phyloP scores from a whole-genome alignment of 2,329 filamentous ascomycete genomes.

The Trichoderma atroviride region DNA sequence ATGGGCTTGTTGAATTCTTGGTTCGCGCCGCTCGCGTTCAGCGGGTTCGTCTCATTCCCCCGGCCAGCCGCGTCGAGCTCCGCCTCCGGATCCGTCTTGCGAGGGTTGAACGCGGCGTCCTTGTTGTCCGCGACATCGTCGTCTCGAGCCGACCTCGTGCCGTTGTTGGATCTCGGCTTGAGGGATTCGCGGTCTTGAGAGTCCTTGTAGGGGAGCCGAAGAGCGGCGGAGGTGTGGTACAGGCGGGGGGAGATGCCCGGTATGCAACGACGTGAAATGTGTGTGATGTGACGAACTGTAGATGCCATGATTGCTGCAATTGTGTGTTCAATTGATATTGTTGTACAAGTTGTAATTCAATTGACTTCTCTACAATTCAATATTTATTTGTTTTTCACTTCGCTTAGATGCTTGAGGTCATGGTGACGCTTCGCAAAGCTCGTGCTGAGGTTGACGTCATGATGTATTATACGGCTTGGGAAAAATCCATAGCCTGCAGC shows the following conservation, averaged over 20 bases:
- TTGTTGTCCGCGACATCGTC: slow-evolving; percentile 57
- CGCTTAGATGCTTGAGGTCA: slow-evolving; percentile 20
- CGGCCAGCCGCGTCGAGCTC: slow-evolving; percentile 51
- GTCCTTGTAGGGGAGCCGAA: slow-evolving; percentile 51
- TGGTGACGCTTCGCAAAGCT: slow-evolving; percentile 19
- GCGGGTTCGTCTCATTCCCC: slow-evolving; percentile 37
- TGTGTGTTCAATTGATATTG: neutral
- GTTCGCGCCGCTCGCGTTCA: slow-evolving; percentile 51
- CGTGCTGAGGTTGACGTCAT: slow-evolving; percentile 16
- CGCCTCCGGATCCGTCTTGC: slow-evolving; percentile 67
- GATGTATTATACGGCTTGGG: neutral
- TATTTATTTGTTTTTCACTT: neutral
- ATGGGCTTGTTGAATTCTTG: slow-evolving; percentile 46
- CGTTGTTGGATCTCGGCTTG: slow-evolving; percentile 66
- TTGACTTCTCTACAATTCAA: neutral
- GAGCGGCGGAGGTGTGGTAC: slow-evolving; percentile 39
- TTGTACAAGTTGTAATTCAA: neutral
- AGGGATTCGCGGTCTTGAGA: slow-evolving; percentile 63
- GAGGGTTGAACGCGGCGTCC: slow-evolving; percentile 69
- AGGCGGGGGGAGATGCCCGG: slow-evolving; percentile 29
- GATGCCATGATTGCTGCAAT: slow-evolving; percentile 26
- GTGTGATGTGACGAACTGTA: slow-evolving; percentile 29
- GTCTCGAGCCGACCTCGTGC: slow-evolving; percentile 68
- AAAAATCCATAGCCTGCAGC: neutral
- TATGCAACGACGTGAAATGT: slow-evolving; percentile 26